These are phyloP conservation scores for Yamadazyma spencermartinsiae DNA, from an alignment of 1,139 yeast genomes.

Conservation along the genomic window DNA sequence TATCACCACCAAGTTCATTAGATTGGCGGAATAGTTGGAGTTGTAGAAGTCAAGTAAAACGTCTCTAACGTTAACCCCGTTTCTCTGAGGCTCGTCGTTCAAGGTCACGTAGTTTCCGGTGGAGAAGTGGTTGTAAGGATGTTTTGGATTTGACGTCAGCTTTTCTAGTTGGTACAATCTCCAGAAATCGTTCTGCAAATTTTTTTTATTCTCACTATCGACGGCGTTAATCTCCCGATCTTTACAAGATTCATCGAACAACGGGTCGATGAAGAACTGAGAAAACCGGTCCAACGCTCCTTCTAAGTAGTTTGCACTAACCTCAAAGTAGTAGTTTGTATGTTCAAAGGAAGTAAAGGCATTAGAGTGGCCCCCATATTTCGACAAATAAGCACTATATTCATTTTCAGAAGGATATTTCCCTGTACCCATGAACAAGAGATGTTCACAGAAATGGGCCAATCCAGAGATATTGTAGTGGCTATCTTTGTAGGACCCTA, in stretches of 20 bases:
- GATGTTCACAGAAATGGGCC: conserved; percentile 96
- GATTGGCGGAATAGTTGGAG: conserved; percentile 67
- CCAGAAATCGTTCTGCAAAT: conserved; percentile 88
- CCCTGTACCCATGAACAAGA: conserved; percentile 93
- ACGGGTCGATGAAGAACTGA: conserved; percentile 85
- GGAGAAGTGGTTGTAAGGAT: conserved; percentile 74
- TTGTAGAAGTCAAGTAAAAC: conserved; percentile 62
- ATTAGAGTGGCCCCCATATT: conserved; percentile 65
- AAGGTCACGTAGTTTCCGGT: conserved; percentile 71
- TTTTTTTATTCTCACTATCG: conserved; percentile 93
- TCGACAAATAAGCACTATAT: conserved; percentile 72
- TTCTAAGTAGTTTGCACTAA: conserved; percentile 69
- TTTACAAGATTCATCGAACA: conserved; percentile 77
- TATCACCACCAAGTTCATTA: conserved; percentile 83
- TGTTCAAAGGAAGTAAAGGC: conserved; percentile 90
- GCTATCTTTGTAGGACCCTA: conserved; percentile 86
- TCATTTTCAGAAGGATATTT: conserved; percentile 93
- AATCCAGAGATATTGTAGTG: conserved; percentile 69
- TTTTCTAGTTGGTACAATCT: conserved; percentile 83
- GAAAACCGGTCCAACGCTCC: conserved; percentile 93
- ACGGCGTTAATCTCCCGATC: conserved; percentile 94
- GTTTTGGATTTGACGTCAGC: conserved; percentile 65
- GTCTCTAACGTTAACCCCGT: conserved; percentile 61
- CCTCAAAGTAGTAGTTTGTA: conserved; percentile 89
- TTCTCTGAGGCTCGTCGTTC: conserved; percentile 50